Conservation (phyloP, 2,329 filamentous ascomycete species). For the Akanthomyces muscarius region DNA sequence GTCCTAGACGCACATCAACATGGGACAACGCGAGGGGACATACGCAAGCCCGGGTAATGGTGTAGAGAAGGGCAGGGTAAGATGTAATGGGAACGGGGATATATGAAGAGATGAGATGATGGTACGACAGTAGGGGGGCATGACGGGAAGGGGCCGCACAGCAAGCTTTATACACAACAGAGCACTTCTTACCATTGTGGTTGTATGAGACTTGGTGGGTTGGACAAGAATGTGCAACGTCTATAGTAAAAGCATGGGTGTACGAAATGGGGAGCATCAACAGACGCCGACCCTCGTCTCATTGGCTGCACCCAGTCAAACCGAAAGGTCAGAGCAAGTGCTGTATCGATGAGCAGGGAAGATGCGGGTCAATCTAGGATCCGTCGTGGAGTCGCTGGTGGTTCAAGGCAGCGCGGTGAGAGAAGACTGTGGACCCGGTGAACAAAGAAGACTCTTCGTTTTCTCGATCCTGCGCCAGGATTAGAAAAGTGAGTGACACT, state of each 20-base stretch:
- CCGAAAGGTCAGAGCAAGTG: not conserved
- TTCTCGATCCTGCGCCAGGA: conserved; percentile 5
- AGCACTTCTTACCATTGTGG: conserved; percentile 13
- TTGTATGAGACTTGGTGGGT: conserved; percentile 15
- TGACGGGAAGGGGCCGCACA: conserved; percentile 5
- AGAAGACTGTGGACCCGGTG: conserved; percentile 14
- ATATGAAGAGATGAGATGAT: not conserved
- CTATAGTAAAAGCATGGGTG: not conserved
- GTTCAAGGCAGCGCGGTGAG: conserved; percentile 9
- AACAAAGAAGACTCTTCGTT: conserved; percentile 1
- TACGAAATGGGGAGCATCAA: not conserved
- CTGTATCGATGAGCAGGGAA: not conserved
- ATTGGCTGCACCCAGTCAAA: conserved; percentile 1
- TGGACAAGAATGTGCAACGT: conserved; percentile 7
- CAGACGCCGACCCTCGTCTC: not conserved
- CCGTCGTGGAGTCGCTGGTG: conserved; percentile 6
- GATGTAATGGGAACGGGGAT: not conserved
- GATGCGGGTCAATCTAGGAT: conserved; percentile 16
- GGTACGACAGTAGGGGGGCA: not conserved
- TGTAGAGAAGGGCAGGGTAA: not conserved
- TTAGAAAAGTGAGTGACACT: not conserved
- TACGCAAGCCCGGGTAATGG: not conserved
- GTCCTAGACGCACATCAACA: conserved; percentile 15
- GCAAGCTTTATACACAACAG: conserved; percentile 13
- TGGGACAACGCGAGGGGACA: not conserved